Conservation (phyloP, 2,329 filamentous ascomycete species). For the Pyricularia pennisetigena region DNA sequence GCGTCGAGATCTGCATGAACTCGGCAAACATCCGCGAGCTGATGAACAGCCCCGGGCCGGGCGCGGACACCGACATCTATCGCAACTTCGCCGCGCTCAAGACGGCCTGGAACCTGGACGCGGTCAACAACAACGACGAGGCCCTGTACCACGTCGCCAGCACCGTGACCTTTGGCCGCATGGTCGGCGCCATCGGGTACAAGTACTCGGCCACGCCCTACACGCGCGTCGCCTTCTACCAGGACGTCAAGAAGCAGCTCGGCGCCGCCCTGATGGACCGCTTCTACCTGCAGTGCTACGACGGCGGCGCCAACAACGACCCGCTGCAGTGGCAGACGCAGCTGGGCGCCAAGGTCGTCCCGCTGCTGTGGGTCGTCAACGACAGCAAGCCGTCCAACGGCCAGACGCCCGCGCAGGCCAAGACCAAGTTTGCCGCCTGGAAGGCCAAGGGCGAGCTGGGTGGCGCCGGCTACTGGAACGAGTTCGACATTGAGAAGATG, state of each 20-base stretch:
- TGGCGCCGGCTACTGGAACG: conserved; percentile 34
- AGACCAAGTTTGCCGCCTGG: conserved; percentile 24
- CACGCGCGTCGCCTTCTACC: conserved; percentile 28
- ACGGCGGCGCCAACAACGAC: conserved; percentile 30
- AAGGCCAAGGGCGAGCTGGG: conserved; percentile 18
- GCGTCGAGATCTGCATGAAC: conserved; percentile 34
- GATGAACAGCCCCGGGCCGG: conserved; percentile 23
- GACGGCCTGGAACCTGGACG: conserved; percentile 30
- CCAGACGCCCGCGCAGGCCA: conserved; percentile 24
- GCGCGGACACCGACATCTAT: conserved; percentile 22
- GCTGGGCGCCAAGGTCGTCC: conserved; percentile 29
- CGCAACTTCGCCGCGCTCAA: conserved; percentile 29
- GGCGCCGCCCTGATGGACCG: conserved; percentile 24
- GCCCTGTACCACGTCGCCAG: conserved; percentile 29
- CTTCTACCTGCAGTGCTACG: conserved; percentile 33
- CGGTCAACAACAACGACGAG: conserved; percentile 36
- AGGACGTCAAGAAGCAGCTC: conserved; percentile 17
- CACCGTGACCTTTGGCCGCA: conserved; percentile 29
- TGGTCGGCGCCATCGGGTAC: conserved; percentile 30
- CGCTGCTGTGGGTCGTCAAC: conserved; percentile 33
- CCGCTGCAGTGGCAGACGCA: conserved; percentile 25
- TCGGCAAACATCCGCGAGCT: conserved; percentile 28
- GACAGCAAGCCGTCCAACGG: conserved; percentile 33
- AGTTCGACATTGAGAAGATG: conserved; percentile 36
- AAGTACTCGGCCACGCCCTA: conserved; percentile 33